Conservation (phyloP, 495 filamentous ascomycete species). For the Hypoxylon rickii region DNA sequence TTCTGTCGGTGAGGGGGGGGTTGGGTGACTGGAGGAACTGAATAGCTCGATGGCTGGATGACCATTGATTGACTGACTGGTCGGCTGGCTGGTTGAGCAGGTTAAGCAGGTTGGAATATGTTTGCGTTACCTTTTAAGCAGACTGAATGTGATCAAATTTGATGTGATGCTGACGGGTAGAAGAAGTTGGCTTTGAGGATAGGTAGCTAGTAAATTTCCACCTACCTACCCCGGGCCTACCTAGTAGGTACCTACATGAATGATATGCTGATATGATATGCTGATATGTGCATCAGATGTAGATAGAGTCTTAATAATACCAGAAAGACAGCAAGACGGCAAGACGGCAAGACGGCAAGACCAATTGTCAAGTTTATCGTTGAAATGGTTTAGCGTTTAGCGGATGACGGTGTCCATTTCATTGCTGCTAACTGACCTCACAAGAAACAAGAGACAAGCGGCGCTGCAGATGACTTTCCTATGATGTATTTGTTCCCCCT, state of each 20-base stretch:
- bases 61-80: not conserved
- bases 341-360: too few species aligned
- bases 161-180: slow-evolving; percentile 28
- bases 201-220: too few species aligned
- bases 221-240: too few species aligned
- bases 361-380: too few species aligned
- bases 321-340: too few species aligned
- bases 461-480: slow-evolving; percentile 23
- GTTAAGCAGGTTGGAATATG: too few species aligned
- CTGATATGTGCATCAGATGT: too few species aligned
- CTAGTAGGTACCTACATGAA: too few species aligned
- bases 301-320: too few species aligned
- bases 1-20: slow-evolving; percentile 26
- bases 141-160: slow-evolving; percentile 1
- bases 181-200: too few species aligned
- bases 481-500: slow-evolving; percentile 31
- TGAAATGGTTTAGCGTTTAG: not conserved
- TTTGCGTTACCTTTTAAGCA: slow-evolving; percentile 22
- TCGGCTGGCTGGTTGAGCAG: too few species aligned
- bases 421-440: slow-evolving; percentile 18
- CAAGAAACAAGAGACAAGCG: slow-evolving; percentile 19
- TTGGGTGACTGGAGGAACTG: slow-evolving; percentile 1
- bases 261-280: too few species aligned
- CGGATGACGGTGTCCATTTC: slow-evolving; percentile 34
- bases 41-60: slow-evolving; percentile 10